A percentile compares a stretch with the other conserved stretches of the same genome.
These are phyloP conservation scores for Curvularia verruculosa DNA, from an alignment of 2,329 filamentous ascomycete genomes.

Conservation along the genomic window DNA sequence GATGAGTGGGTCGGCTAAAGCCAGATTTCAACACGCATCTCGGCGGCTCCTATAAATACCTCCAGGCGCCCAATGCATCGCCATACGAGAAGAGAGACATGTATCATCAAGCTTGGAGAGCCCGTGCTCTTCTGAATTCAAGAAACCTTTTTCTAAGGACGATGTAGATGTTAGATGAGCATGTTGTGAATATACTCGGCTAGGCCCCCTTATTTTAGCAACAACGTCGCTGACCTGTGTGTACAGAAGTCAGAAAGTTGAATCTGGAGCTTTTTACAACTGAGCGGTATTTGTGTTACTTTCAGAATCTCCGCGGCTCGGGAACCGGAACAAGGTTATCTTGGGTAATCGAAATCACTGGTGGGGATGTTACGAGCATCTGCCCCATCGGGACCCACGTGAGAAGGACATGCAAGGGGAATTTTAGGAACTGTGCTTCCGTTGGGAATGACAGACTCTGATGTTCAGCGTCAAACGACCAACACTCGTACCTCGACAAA, in stretches of 20 bases:
- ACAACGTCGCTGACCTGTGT: too few relatives aligned
- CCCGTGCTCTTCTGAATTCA: not conserved
- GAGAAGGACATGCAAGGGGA: not conserved
- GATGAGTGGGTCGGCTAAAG: too few relatives aligned
- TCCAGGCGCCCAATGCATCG: not conserved
- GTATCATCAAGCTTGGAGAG: slow-evolving; percentile 6
- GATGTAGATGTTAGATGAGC: not conserved
- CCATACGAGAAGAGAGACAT: slow-evolving; percentile 2
- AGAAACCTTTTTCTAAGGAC: not conserved
- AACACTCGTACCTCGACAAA: not conserved
- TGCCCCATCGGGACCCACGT: not conserved
- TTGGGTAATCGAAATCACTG: not conserved
- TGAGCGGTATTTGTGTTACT: not conserved
- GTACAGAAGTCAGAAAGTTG: too few relatives aligned
- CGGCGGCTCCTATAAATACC: not conserved
- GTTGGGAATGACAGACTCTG: not conserved
- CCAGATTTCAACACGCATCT: not conserved
- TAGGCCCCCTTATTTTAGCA: not conserved
- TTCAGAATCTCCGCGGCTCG: not conserved
- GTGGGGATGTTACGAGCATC: not conserved
- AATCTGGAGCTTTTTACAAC: not conserved
- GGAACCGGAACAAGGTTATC: not conserved
- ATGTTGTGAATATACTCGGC: not conserved
- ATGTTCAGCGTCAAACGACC: not conserved
- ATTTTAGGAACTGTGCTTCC: not conserved